Evolutionary conservation across 805 yeast species (phyloP), one percentile per base, ranked within the genome.

Genomic region (Ogataea glucozyma): DNA sequence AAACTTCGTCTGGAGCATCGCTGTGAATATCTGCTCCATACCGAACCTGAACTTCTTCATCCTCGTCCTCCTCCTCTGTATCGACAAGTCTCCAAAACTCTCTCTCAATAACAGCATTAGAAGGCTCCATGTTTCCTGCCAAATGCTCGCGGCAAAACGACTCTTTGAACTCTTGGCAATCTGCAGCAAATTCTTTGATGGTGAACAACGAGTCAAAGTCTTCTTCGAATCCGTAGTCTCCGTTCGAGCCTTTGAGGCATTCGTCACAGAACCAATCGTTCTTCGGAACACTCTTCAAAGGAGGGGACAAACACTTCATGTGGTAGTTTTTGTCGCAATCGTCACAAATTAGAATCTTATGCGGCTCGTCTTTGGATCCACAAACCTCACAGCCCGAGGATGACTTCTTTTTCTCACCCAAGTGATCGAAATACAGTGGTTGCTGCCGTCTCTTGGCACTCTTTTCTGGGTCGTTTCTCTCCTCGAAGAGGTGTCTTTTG

Each of bases 1-100:
- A 79, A 12, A 81, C 73, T 60, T 81, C 81, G 12, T 89, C 88
- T 0, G 79, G 78, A 3, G 59, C 64, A 21, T 68, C 69, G 61
- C 82, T 79, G 60, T 85, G 91, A 29, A 88, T 82, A 67, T 88
- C 95, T 1, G 95, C 90, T 16, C 96, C 96, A 59, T 88, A 88
- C 49, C 80, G 76, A 13, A 85, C 88, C 51, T 80, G 82, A 14
- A 84, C 53, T 20, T 71, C 72, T n/a, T 62, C 62, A 6, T 31
- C 24, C n/a, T 64, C 64, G 19, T 46, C 50, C 6, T 43, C 49
- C 22, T 51, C 44, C 20, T 46, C 53, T 3, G 49, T 49, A 30
- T 55, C 54, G 6, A 66, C 66, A 3, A 66, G 43, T 35, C 52
- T 47, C 96, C 96, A 88, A 61, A 86, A 88, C 37, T 78, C 75